These are phyloP conservation scores for Laetiporus sulphureus DNA, from an alignment of 1,284 basidiomycete species.

Conservation along the genomic window DNA sequence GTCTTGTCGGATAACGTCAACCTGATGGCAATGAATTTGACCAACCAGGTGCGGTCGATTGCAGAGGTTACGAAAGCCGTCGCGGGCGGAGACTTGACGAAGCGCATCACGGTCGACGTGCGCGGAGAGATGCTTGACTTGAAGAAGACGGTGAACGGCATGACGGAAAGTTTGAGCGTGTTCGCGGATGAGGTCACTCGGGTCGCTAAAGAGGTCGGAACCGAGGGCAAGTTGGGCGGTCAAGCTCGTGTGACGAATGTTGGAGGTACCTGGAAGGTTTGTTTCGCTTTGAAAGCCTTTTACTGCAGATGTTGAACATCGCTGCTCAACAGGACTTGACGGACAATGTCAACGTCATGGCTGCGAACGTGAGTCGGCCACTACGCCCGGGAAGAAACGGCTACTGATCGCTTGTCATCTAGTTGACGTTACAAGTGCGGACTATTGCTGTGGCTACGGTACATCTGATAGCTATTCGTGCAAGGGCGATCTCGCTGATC, in stretches of 20 bases:
- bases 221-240: constrained; percentile 83
- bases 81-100: constrained; percentile 82
- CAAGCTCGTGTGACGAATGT: constrained; percentile 88
- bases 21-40: constrained; percentile 89
- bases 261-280: constrained; percentile 92
- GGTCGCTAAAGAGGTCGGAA: constrained; percentile 88
- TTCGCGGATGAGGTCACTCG: constrained; percentile 88
- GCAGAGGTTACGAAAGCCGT: constrained; percentile 87
- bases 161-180: constrained; percentile 83
- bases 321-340: constrained; percentile 60
- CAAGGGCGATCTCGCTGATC: not conserved
- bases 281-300: constrained; percentile 20
- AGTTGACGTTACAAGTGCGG: constrained; percentile 92
- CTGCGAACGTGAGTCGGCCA: constrained; percentile 57
- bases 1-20: constrained; percentile 76
- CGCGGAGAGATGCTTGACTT: constrained; percentile 87
- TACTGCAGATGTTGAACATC: not conserved
- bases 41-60: constrained; percentile 87
- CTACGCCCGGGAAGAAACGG: not conserved
- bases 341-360: constrained; percentile 91
- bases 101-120: constrained; percentile 87
- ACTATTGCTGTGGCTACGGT: constrained; percentile 91
- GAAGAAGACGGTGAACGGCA: constrained; percentile 85
- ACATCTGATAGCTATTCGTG: constrained; percentile 19
- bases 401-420: constrained; percentile 1